These are phyloP conservation scores for Tetrahymena thermophila DNA, from an alignment of 73 alveolate species.

Conservation along the genomic window DNA sequence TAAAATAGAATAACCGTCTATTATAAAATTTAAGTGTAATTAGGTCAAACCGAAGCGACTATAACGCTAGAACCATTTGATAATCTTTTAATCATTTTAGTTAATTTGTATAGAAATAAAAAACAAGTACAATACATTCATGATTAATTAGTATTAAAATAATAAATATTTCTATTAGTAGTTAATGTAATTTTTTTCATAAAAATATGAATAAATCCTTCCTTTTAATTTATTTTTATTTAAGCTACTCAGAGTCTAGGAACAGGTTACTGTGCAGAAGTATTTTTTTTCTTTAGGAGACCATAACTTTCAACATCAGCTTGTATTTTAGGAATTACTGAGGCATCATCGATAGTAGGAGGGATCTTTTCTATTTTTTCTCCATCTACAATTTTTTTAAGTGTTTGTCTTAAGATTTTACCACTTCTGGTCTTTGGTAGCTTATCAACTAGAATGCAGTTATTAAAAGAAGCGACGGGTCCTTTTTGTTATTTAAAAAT, in stretches of 20 bases:
- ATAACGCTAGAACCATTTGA: too few species aligned
- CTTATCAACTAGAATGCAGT: conserved; percentile 68
- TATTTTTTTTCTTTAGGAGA: neutral
- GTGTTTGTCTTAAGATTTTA: conserved; percentile 73
- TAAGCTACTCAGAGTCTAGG: neutral
- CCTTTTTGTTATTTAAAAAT: conserved; percentile 38
- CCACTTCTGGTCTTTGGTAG: conserved; percentile 98
- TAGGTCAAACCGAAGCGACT: too few species aligned
- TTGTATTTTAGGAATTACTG: neutral
- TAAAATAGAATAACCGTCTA: too few species aligned
- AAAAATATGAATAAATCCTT: too few species aligned
- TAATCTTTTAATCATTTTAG: too few species aligned
- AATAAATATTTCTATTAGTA: too few species aligned
- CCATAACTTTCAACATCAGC: neutral
- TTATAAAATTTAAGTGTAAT: too few species aligned
- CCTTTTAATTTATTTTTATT: neutral
- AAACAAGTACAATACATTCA: too few species aligned
- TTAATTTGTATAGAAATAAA: too few species aligned
- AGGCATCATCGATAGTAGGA: neutral
- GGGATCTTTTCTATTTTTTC: neutral
- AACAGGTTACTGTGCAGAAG: neutral
- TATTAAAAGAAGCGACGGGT: conserved; percentile 80
- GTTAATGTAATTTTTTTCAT: too few species aligned
- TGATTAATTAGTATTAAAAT: too few species aligned
- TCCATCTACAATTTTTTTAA: conserved; percentile 67